Conservation (phyloP, 176 grass and related monocot genomes). For the Eleusine coracana region DNA sequence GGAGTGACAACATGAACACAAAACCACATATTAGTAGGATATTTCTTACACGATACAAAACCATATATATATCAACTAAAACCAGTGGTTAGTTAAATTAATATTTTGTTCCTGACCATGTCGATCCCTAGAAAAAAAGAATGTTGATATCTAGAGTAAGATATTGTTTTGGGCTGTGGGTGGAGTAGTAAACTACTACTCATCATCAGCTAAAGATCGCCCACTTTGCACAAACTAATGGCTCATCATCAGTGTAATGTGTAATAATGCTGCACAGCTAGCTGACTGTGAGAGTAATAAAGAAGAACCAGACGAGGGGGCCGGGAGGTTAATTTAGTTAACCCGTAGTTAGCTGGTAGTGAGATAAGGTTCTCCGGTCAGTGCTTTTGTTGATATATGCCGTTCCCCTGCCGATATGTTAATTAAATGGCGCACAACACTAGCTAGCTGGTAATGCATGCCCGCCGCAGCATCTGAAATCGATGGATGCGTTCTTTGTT, state of each 20-base stretch:
- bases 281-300: background rate
- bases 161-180: background rate
- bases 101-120: background rate
- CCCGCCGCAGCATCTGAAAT: constrained; percentile 2
- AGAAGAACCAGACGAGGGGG: background rate
- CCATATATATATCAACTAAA: background rate
- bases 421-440: constrained; percentile 39
- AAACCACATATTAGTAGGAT: background rate
- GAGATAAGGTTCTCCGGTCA: constrained; percentile 48
- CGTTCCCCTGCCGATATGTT: constrained; percentile 46
- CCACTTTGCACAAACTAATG: constrained; percentile 34
- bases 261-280: constrained; percentile 41
- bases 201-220: constrained; percentile 3
- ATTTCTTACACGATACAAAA: background rate
- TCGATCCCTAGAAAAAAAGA: background rate
- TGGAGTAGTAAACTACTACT: background rate
- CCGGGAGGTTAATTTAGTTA: constrained; percentile 1
- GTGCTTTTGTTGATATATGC: constrained; percentile 16
- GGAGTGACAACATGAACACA: background rate
- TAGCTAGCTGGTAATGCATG: constrained; percentile 18
- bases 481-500: constrained; percentile 27
- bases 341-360: constrained; percentile 20
- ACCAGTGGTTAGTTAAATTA: background rate
- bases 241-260: background rate
- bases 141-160: background rate